Evolutionary conservation across 805 yeast genomes (phyloP), one percentile per base, ranked within the genome.

Genomic region (Yamadazyma endophytica): DNA sequence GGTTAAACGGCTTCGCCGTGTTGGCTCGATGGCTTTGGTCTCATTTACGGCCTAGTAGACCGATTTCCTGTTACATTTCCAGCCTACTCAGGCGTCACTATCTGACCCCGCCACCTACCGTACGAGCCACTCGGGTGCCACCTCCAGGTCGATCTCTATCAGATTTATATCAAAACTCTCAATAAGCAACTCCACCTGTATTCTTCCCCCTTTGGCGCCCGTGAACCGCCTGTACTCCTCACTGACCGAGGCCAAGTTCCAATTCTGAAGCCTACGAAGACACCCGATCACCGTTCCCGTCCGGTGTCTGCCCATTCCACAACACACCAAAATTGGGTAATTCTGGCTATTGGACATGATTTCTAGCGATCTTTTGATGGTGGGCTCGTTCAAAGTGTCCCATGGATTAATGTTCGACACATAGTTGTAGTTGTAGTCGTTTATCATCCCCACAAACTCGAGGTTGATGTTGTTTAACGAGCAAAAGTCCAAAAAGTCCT

Each of bases 251-350:
- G 97, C 96, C 52, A 90, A 63, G 50, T 94, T 92, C 98, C 98
- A 90, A n/a, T 94, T 90, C 68, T 92, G 97, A 13, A 92, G 63
- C 37, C 96, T 71, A 41, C 98, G 66, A 28, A 90, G 62, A 56
- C 98, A 90, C 1, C 98, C 98, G 37, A 92, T 77, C 3, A 92
- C 96, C 0, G 97, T 89, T 1, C 98, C 98, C 0, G 97, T 89
- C 43, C 98, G 70, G 56, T 90, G 98, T 44, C 98, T 68, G 0
- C 98, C 98, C 98, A 92, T 92, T 9, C 97, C 96, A 49, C 97
- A 92, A 56, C 97, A 92, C 4, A 89, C 89, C 30, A 92, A 62
- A 39, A 92, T 48, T 0, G 98, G 97, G 49, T 86, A 85, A 52
- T 79, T 77, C n/a, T 75, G 70, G 40, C 71, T 72, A 46, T 85